These are phyloP conservation scores for Picea glauca DNA, from an alignment of 75 land plant species.

Conservation along the genomic window DNA sequence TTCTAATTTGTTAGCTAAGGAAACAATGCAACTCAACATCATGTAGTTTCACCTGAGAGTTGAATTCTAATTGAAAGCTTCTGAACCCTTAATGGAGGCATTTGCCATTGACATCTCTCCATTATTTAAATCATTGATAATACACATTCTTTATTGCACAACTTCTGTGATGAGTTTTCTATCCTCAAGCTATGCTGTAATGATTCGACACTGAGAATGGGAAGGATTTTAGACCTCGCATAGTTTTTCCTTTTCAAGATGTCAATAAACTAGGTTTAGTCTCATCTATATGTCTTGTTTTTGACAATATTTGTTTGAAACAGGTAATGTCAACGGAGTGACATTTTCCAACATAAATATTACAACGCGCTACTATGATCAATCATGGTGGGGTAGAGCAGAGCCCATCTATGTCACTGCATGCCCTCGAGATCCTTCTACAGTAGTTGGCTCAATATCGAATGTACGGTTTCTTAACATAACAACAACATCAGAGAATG, in stretches of 20 bases:
- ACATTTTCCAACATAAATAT: constrained; percentile 83
- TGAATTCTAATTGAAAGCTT: not conserved
- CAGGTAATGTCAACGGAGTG: constrained; percentile 63
- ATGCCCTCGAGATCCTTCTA: constrained; percentile 52
- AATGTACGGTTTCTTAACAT: constrained; percentile 68
- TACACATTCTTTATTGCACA: not conserved
- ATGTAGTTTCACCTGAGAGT: too few species aligned
- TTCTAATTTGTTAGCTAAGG: too few species aligned
- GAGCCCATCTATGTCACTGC: constrained; percentile 89
- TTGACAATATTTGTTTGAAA: not conserved
- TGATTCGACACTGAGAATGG: not conserved
- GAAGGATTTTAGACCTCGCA: not conserved
- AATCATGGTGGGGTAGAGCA: constrained; percentile 95
- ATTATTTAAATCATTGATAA: not conserved
- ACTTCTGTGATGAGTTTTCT: not conserved
- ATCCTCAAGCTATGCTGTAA: not conserved
- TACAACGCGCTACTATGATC: constrained; percentile 83
- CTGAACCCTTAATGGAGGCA: not conserved
- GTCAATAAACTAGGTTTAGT: not conserved
- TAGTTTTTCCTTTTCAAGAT: not conserved
- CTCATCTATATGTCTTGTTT: not conserved
- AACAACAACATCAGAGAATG: constrained; percentile 73
- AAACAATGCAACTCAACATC: too few species aligned
- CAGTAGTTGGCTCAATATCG: constrained; percentile 58
- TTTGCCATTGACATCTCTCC: not conserved